Evolutionary conservation across 495 filamentous ascomycete species (phyloP), one percentile per base, ranked within the genome.

Genomic region (Cercophora samala): DNA sequence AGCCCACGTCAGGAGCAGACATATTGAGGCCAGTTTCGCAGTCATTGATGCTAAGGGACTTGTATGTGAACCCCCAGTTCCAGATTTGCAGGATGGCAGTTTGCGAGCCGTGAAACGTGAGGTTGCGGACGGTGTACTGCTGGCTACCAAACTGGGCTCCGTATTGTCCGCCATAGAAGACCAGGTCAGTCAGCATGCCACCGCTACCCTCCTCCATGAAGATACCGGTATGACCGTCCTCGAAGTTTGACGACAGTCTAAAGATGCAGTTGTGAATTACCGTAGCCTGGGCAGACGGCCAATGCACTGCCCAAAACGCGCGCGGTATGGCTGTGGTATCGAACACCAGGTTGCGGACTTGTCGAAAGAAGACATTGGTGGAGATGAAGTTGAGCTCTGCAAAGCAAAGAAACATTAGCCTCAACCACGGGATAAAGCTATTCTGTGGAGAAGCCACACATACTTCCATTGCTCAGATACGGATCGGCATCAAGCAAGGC

Each of bases 301-400:
- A 97, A 74, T 99, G 95, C 60, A 99, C 91, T 75, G 89, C 92
- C 60, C 89, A 81, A 58, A 87, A 90, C 29, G 76, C 79, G 51
- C 79, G 73, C 19, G 87, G 85, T 79, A 90, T 83, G 17, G 79
- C 84, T 24, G 86, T 92, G 26, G 91, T 80, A 75, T 99, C 94
- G 72, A 99, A 88, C 63, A 93, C 82, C 67, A 99, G 86, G 78
- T 99, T 97, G 70, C 94, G 91, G 67, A 99, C 80, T 70, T 94
- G 90, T 24, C 93, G 91, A 82, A 91, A 97, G 81, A 99, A 98
- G 80, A 97, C 96, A 84, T 97, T 97, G 19, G 89, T 92, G 3
- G 84, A 69, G 3, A 73, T 77, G 61, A 78, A 75, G 22, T 68
- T 66, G 64, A 75, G 70, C 17, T 66, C 68, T 73, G 19, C 18